Percentiles rank a stretch among this genome's conserved stretches.
Evolutionary conservation across 495 filamentous ascomycete genomes (phyloP).

Genomic region (Hypoxylon lenormandii): DNA sequence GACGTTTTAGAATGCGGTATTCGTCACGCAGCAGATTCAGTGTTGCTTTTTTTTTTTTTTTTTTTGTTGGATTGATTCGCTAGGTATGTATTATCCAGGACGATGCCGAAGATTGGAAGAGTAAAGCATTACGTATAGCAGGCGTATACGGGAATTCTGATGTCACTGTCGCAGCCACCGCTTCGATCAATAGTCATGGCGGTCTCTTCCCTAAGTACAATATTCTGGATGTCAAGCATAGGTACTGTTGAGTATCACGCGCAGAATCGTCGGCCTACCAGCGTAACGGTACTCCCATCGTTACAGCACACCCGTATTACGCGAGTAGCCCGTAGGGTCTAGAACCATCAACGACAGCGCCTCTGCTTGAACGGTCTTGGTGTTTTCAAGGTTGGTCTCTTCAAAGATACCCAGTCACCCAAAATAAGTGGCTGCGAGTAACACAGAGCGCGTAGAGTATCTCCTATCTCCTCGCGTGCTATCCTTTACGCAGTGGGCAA

Average conservation of each 20-base stretch:
- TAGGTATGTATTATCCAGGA: slow-evolving; percentile 55
- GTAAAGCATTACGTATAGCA: slow-evolving; percentile 38
- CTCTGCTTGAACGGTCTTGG: slow-evolving; percentile 27
- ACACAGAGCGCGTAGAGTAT: slow-evolving; percentile 18
- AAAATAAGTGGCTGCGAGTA: background rate
- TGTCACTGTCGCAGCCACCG: slow-evolving; percentile 30
- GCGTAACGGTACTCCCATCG: slow-evolving; percentile 20
- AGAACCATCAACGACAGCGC: slow-evolving; percentile 12
- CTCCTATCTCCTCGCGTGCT: slow-evolving; percentile 30
- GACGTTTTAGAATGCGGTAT: slow-evolving; percentile 50
- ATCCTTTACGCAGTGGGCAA: slow-evolving; percentile 32
- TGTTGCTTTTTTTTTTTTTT: slow-evolving; percentile 25
- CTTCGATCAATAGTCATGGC: slow-evolving; percentile 19
- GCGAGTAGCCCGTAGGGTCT: slow-evolving; percentile 17
- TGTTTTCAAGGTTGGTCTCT: slow-evolving; percentile 31
- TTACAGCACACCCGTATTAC: slow-evolving; percentile 30
- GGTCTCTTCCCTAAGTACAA: slow-evolving; percentile 26
- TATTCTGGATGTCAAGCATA: slow-evolving; percentile 9
- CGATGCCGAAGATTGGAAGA: slow-evolving; percentile 40
- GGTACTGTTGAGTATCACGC: slow-evolving; percentile 7
- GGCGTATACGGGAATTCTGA: slow-evolving; percentile 49
- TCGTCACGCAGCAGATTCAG: slow-evolving; percentile 36
- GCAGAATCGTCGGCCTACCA: background rate
- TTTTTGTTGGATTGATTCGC: slow-evolving; percentile 30
- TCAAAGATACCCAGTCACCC: background rate